Evolutionary conservation across 2,329 filamentous ascomycete species (phyloP).

Genomic region (Pezicula neosporulosa): DNA sequence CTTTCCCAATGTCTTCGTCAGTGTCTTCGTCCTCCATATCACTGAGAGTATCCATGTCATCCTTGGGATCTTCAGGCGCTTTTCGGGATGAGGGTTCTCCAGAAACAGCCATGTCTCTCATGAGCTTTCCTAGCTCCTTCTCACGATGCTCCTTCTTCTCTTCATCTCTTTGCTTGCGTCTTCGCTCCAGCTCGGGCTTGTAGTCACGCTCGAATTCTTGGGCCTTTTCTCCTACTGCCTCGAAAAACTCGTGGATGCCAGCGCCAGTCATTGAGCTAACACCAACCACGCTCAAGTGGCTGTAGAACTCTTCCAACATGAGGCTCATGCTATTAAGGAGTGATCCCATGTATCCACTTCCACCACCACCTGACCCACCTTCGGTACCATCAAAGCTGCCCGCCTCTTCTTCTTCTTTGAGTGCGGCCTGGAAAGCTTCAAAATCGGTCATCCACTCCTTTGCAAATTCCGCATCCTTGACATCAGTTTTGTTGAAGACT

Average conservation of each 20-base stretch:
- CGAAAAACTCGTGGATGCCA: slow-evolving; percentile 91
- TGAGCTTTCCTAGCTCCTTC: slow-evolving; percentile 84
- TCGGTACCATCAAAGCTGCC: slow-evolving; percentile 75
- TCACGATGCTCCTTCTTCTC: slow-evolving; percentile 70
- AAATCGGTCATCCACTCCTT: slow-evolving; percentile 99
- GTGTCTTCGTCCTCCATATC: slow-evolving; percentile 42
- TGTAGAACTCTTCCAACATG: slow-evolving; percentile 96
- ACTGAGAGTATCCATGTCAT: slow-evolving; percentile 33
- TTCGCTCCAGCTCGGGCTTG: slow-evolving; percentile 82
- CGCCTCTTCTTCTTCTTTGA: slow-evolving; percentile 74
- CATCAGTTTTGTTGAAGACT: slow-evolving; percentile 98
- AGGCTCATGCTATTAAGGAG: slow-evolving; percentile 96
- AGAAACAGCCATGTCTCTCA: slow-evolving; percentile 81
- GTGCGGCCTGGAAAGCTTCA: slow-evolving; percentile 86
- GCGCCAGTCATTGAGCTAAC: slow-evolving; percentile 92
- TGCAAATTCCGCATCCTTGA: slow-evolving; percentile 84
- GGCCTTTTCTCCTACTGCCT: slow-evolving; percentile 80
- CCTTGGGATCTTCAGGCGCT: slow-evolving; percentile 13
- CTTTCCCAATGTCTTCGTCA: slow-evolving; percentile 56
- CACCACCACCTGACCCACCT: slow-evolving; percentile 56
- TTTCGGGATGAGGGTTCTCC: slow-evolving; percentile 32
- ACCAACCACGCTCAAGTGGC: slow-evolving; percentile 86
- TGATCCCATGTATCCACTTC: slow-evolving; percentile 94
- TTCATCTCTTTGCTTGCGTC: slow-evolving; percentile 71
- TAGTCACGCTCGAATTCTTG: slow-evolving; percentile 89